Evolutionary conservation across 139 green algal genomes (phyloP).

Genomic region (Pleodorina starrii): DNA sequence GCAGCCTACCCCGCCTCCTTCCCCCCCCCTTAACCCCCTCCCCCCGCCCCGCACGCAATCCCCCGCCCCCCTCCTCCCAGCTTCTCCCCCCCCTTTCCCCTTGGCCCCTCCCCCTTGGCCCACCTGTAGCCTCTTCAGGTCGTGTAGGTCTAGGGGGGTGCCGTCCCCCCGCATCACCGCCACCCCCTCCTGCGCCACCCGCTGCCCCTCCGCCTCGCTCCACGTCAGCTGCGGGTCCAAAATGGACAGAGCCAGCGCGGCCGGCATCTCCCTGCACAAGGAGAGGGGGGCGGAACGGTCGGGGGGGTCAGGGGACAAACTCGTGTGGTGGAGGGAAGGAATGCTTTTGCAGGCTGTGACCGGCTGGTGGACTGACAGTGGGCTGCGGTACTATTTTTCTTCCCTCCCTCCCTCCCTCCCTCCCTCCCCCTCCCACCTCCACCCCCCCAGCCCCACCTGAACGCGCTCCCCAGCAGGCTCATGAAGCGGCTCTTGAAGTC

Average conservation of each 20-base stretch:
- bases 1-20: too few species aligned
- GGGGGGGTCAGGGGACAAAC: not conserved
- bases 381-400: too few species aligned
- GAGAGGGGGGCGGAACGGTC: not conserved
- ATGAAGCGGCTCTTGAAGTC: slow-evolving; percentile 87
- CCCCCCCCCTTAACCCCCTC: too few species aligned
- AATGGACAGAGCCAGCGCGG: slow-evolving; percentile 88
- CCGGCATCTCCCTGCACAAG: slow-evolving; percentile 66
- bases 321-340: not conserved
- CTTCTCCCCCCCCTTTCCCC: too few species aligned
- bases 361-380: not conserved
- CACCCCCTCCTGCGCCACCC: slow-evolving; percentile 46
- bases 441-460: slow-evolving; percentile 52
- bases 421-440: not conserved
- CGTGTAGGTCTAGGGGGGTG: slow-evolving; percentile 78
- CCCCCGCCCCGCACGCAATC: too few species aligned
- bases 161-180: slow-evolving; percentile 73
- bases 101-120: too few species aligned
- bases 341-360: not conserved
- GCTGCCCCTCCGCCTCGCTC: slow-evolving; percentile 74
- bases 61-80: too few species aligned
- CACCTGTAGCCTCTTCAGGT: slow-evolving; percentile 94
- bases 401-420: not conserved
- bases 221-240: slow-evolving; percentile 91
- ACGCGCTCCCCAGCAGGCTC: slow-evolving; percentile 71